Conservation (phyloP, 371 early-diverging fungal genomes). For the Mucor racemosus region DNA sequence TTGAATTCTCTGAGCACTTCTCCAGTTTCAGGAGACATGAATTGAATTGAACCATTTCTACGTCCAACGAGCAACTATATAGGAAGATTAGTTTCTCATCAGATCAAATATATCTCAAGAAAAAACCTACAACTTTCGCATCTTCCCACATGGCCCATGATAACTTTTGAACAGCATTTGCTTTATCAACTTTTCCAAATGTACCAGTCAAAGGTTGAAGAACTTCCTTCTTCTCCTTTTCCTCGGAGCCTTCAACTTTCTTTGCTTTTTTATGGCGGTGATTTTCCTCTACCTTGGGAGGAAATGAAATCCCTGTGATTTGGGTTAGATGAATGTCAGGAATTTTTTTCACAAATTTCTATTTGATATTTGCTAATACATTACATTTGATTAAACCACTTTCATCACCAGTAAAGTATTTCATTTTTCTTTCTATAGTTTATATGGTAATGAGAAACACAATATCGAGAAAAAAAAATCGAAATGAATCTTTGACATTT, state of each 20-base stretch:
- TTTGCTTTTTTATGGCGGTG: conserved; percentile 23
- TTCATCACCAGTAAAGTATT: conserved; percentile 74
- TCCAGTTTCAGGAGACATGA: conserved; percentile 60
- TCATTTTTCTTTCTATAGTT: conserved; percentile 25
- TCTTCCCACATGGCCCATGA: conserved; percentile 49
- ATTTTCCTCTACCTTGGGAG: conserved; percentile 33
- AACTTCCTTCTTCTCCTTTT: conserved; percentile 33
- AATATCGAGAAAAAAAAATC: conserved; percentile 8
- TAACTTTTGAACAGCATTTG: conserved; percentile 55
- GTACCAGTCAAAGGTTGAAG: conserved; percentile 43
- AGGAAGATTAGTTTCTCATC: background rate
- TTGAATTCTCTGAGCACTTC: conserved; percentile 46
- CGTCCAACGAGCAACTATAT: conserved; percentile 64
- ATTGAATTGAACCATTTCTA: conserved; percentile 65
- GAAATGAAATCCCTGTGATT: conserved; percentile 41
- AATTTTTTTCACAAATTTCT: background rate
- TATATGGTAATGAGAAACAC: background rate
- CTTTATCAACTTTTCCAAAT: conserved; percentile 62
- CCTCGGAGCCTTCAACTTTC: conserved; percentile 30
- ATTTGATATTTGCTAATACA: background rate
- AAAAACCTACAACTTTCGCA: conserved; percentile 35
- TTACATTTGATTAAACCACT: conserved; percentile 76
- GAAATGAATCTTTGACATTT: background rate
- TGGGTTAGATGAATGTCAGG: background rate
- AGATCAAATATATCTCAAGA: background rate